Percentiles rank a stretch among this genome's conserved stretches.
These are phyloP conservation scores for Monoraphidium neglectum DNA, from an alignment of 139 green algal genomes.

Conservation along the genomic window DNA sequence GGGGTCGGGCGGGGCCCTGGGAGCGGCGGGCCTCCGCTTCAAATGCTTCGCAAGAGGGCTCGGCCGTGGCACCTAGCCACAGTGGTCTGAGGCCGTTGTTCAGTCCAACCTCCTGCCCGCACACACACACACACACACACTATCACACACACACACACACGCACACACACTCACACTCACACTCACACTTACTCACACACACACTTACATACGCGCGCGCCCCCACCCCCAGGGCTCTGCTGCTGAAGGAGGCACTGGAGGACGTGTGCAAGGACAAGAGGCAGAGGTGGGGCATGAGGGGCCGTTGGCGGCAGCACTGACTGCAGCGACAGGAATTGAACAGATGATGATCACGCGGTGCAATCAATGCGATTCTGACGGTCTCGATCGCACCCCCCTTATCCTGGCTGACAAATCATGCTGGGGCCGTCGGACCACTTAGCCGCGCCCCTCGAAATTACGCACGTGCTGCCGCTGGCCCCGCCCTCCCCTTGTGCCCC, in stretches of 20 bases:
- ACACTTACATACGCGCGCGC: not conserved
- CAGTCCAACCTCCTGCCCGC: not conserved
- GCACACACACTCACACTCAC: not conserved
- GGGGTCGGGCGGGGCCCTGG: too few relatives aligned
- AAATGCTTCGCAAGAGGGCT: not conserved
- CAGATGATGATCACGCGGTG: too few relatives aligned
- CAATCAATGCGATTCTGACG: too few relatives aligned
- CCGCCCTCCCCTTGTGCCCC: not conserved
- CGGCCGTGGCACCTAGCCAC: not conserved
- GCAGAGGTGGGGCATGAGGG: too few relatives aligned
- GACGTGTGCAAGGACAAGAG: constrained; percentile 20
- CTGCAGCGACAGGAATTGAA: too few relatives aligned
- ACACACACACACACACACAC: not conserved
- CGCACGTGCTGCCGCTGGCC: too few relatives aligned
- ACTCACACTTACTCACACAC: not conserved
- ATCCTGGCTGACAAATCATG: too few relatives aligned
- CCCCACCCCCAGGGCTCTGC: constrained; percentile 19
- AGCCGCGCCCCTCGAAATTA: too few relatives aligned
- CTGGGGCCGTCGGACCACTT: too few relatives aligned
- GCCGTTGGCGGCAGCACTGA: too few relatives aligned
- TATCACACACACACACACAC: not conserved
- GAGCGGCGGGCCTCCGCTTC: too few relatives aligned
- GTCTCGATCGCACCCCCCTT: too few relatives aligned
- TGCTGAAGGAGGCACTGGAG: constrained; percentile 28
- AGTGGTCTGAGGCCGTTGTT: not conserved